Base-by-base conservation (phyloP, 305 asterid genomes). In the Fraxinus baroniana region DNA sequence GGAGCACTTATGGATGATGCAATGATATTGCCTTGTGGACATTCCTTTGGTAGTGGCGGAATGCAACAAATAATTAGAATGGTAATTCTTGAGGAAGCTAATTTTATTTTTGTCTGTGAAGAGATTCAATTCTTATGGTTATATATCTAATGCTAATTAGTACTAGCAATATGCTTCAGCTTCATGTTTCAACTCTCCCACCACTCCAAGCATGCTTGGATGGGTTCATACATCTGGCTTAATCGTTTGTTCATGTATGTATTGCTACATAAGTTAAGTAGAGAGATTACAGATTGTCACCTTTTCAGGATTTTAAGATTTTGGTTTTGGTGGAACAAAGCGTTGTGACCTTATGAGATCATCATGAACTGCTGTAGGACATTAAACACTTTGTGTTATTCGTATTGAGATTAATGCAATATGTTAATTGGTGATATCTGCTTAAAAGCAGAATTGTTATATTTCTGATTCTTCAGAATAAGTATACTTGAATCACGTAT, bases 1-100 rank as follows among this genome's bases (percentile, higher is more conserved):
- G 98, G 98, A 66, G 86, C 86, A 41, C 98, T 94, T 85, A 93
- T 96, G 99, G 99, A 93, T 64, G 98, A 94, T 75, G 99, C 97
- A 12, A 89, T 96, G 97, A 96, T 96, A 90, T 88, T 94, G 83
- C 95, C 97, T 57, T 94, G 99, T 88, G 99, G 99, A 80, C 99
- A 96, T 88, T 96, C 99, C 85, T 96, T 92, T 86, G 92, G 99
- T 84, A 85, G 88, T 39, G 90, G 89, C 81, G 99, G 99, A 78
- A 88, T 93, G 52, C 92, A 91, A n/a, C 93, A 90, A 60, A 85
- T 92, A 80, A 66, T 92, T 85, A 88, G 91, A 83, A 87, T 84
- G 97, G 99, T 96, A 85, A 86, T 90, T 77, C 49, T 76, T 82
- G 46, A 80, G 74, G 76, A 30, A 66, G 33, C 74, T 85, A 46